These are phyloP conservation scores for Plenodomus tracheiphilus DNA, from an alignment of 2,329 filamentous ascomycete species.

Conservation along the genomic window DNA sequence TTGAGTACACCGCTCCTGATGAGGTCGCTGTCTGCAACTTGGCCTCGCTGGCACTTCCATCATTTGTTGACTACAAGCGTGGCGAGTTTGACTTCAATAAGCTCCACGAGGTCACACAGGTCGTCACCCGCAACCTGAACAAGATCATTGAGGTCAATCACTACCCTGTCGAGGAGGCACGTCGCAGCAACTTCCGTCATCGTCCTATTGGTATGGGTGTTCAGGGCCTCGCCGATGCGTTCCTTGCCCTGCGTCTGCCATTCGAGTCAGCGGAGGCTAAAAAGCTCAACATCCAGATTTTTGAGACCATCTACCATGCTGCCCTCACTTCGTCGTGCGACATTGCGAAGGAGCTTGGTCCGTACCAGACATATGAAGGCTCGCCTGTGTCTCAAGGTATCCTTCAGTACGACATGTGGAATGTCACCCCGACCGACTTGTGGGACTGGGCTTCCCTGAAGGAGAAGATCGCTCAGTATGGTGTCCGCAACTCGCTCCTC, in stretches of 20 bases:
- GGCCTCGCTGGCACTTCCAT: conserved; percentile 88
- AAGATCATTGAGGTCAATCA: conserved; percentile 98
- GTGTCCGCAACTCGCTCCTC: conserved; percentile 92
- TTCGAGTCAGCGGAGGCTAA: conserved; percentile 96
- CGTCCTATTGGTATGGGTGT: conserved; percentile 95
- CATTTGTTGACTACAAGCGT: conserved; percentile 83
- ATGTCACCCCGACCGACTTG: conserved; percentile 86
- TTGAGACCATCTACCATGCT: conserved; percentile 98
- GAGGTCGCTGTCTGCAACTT: conserved; percentile 99
- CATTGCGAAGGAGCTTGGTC: conserved; percentile 77
- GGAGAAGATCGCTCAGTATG: conserved; percentile 87
- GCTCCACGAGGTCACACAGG: conserved; percentile 90
- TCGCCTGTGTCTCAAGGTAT: conserved; percentile 94
- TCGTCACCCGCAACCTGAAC: conserved; percentile 94
- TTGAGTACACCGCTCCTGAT: conserved; percentile 95
- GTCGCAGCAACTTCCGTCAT: conserved; percentile 96
- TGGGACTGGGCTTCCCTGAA: conserved; percentile 96
- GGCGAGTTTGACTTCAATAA: conserved; percentile 94
- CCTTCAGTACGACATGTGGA: conserved; percentile 99
- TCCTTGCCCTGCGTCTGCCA: conserved; percentile 93
- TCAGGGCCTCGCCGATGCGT: conserved; percentile 95
- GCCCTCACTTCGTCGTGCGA: conserved; percentile 87
- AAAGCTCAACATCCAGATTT: conserved; percentile 96
- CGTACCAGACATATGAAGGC: conserved; percentile 89
- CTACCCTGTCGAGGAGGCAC: conserved; percentile 93